Percentiles rank a stretch among this genome's conserved stretches.
Conservation (phyloP, 768 basidiomycete species). For the Trametes elegans region DNA sequence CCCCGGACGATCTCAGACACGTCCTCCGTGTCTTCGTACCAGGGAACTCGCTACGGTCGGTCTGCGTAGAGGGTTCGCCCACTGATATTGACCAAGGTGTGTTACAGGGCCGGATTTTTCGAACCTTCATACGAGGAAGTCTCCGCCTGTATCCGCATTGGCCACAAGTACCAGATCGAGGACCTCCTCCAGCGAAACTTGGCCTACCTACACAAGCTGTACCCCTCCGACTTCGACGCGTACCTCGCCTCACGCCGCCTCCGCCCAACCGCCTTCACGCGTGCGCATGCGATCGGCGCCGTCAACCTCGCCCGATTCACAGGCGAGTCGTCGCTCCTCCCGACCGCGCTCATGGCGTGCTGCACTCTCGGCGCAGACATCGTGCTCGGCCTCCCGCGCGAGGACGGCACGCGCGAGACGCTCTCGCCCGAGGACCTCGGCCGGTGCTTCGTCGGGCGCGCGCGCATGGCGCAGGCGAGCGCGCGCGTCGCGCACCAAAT, state of each 20-base stretch:
- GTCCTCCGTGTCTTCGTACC: conserved; percentile 2
- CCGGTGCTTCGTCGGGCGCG: conserved; percentile 17
- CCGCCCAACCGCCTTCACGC: neutral
- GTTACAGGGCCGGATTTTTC: neutral
- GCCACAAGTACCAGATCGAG: conserved; percentile 14
- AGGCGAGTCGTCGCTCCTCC: conserved; percentile 10
- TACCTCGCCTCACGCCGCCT: neutral
- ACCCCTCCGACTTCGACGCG: conserved; percentile 1
- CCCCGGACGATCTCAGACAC: conserved; percentile 4
- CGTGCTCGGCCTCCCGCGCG: conserved; percentile 3
- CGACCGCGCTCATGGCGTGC: conserved; percentile 20
- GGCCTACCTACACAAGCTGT: neutral
- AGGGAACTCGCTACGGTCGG: conserved; percentile 4
- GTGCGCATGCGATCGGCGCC: conserved; percentile 12
- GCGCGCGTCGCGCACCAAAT: conserved; percentile 21
- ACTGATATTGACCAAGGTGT: neutral
- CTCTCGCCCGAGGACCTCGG: conserved; percentile 17
- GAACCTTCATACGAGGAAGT: conserved; percentile 4
- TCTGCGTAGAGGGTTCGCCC: neutral
- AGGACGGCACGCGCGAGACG: conserved; percentile 12
- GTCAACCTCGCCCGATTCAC: conserved; percentile 20
- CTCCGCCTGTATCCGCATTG: conserved; percentile 12
- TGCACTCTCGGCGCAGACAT: conserved; percentile 16
- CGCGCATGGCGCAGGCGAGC: conserved; percentile 19
- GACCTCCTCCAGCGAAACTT: neutral